Evolutionary conservation across 176 grass and related monocot species (phyloP), one percentile per base, ranked within the genome.

Genomic region (Pharus latifolius): DNA sequence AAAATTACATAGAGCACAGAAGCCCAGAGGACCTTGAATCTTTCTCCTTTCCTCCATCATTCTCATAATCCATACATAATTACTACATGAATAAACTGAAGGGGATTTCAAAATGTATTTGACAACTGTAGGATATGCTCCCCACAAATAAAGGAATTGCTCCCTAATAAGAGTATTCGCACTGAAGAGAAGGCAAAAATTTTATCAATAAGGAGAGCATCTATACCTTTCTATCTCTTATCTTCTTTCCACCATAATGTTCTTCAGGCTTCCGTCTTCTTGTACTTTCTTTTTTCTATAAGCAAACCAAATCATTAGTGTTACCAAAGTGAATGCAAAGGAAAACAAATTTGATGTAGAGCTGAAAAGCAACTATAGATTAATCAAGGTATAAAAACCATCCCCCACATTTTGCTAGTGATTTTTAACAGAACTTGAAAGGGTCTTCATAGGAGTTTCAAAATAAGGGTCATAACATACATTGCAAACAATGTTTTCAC

Each of bases 201-300:
- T 29, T 64, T 49, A 63, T 30, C 2, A 20, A 78, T 52, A 28
- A 18, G 9, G 17, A 26, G 71, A 37, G 3, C 9, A 70, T 44
- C 7, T n/a, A 57, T 79, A 99, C 96, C 90, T 95, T 99, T 63
- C 63, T 78, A 45, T 86, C 84, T 86, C 84, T 98, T 50, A 78
- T 68, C 58, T 91, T 91, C 66, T 82, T 88, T 60, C 96, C 82
- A 59, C 32, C 38, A 86, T 78, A 77, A 30, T 75, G 79, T 31
- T 86, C 84, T 56, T 88, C 87, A 53, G 70, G 61, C 56, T 74
- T 95, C 20, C 79, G 52, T 46, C 73, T 79, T 55, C 87, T 95
- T 76, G 80, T 70, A 70, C 65, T 90, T 83, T 95, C 84, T 69
- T 88, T 99, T 89, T 77, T 88, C 96, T 99, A 52, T 58, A 75